Evolutionary conservation across 1,284 basidiomycete genomes (phyloP), one percentile per base, ranked within the genome.

Genomic region (Cystobasidium pallidum): DNA sequence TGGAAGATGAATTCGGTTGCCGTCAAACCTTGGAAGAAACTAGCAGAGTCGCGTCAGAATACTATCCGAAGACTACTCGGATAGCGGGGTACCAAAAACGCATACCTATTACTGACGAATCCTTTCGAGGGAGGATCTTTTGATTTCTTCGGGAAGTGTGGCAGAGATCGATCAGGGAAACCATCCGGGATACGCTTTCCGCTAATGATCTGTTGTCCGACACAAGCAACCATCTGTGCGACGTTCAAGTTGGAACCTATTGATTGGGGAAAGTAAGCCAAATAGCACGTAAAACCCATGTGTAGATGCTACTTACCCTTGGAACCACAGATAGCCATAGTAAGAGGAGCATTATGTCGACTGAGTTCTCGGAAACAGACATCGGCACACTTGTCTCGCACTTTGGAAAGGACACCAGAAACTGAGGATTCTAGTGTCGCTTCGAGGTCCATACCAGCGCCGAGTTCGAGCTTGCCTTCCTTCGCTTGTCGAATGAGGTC

Each of bases 161-260:
- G 96, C 26, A 99, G 85, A 0, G 96, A 97, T 58, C 96, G 91
- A 82, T 99, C 96, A 82, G 99, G 96, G 84, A 99, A 99, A 64
- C 95, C 96, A 85, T 99, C 92, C 0, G 94, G 94, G 7, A 99
- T 94, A 88, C 96, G 96, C 81, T 92, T 91, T 26, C 96, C 96
- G 28, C 91, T 89, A 77, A 99, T 99, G 82, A 99, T 98, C 80
- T 99, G 96, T 80, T 99, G 96, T 11, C 96, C 96, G 77, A 99
- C 96, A 87, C 94, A 97, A 76, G 96, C 96, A 72, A 99, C 96
- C 96, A 99, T 99, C 83, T 99, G 96, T 15, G 94, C 96, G 73
- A 99, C 96, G 82, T 99, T 99, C 83, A 99, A 97, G 76, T 94
- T 92, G 78, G 95, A 98, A 81, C 95, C 93, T 95, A 70, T 3